Evolutionary conservation across 108 stramenopile genomes (phyloP), one percentile per base, ranked within the genome.

Genomic region (Mediolabrus comicus): DNA sequence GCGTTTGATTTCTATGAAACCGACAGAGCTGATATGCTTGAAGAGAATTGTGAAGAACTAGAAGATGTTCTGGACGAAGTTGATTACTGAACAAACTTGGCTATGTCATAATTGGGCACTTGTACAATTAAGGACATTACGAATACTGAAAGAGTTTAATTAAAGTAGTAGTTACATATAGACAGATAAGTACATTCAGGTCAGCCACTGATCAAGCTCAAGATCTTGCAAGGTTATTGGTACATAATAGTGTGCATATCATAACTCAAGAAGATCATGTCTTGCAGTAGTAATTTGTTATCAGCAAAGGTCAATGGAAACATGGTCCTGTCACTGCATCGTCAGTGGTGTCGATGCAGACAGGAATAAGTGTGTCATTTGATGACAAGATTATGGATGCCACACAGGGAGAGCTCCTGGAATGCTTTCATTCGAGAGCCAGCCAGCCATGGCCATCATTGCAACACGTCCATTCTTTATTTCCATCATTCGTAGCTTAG

Each of bases 381-480:
- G 41, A 43, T 4, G 6, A 13, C 5, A 43, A 43, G 13, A n/a
- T 43, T 43, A 43, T 43, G 41, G 41, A 17, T 43, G 41, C 41
- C 41, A 43, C 19, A 43, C 41, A 17, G 41, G 41, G 19, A 43
- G 41, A 3, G 41, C 41, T 62, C 89, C 86, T 26, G 89, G 86
- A 71, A 90, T 85, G 58, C 67, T 77, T 57, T 90, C 88, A 52
- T 85, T 73, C 14, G 84, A 65, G 56, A 87, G 86, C 86, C 88
- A 90, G 62, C 71, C 88, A 58, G 86, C 81, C 53, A 90, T 90
- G 63, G 88, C 80, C 83, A 90, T 80, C 88, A 89, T 89, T 14
- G 86, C 89, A 58, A 90, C 74, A 61, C 89, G 84, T 74, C 89
- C 89, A 61, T 90, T 90, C 71, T 90, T 90, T 72, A 90, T 86